These are phyloP conservation scores for Sporothrix curviconia DNA, from an alignment of 2,329 filamentous ascomycete species.

Conservation along the genomic window DNA sequence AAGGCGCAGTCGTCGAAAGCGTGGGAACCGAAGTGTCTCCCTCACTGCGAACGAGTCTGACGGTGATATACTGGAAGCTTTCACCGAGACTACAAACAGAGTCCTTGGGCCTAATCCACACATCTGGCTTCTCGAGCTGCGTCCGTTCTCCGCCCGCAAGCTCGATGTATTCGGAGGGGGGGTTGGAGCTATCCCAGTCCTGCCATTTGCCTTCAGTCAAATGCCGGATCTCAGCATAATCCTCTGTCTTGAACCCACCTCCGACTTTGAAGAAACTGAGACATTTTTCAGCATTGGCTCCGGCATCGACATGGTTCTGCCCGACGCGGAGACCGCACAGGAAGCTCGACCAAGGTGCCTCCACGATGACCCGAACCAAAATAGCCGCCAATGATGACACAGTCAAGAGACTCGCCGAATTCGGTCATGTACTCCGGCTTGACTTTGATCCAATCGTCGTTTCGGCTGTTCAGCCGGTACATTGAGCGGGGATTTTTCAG, in stretches of 20 bases:
- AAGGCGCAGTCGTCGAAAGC: conserved; percentile 73
- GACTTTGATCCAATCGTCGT: conserved; percentile 97
- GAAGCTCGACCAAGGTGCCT: conserved; percentile 75
- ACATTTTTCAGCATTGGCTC: conserved; percentile 63
- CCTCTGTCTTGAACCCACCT: conserved; percentile 79
- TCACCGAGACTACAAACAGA: conserved; percentile 83
- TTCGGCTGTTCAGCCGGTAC: conserved; percentile 82
- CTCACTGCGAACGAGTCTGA: conserved; percentile 73
- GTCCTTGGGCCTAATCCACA: conserved; percentile 87
- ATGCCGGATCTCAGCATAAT: conserved; percentile 78
- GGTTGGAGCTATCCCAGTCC: conserved; percentile 71
- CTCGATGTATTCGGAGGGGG: conserved; percentile 72
- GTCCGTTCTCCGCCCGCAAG: conserved; percentile 66
- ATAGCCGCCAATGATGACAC: conserved; percentile 83
- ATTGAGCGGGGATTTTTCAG: conserved; percentile 86
- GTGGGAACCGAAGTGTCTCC: conserved; percentile 80
- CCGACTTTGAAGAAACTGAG: conserved; percentile 97
- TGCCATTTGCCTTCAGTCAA: conserved; percentile 88
- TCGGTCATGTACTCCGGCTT: conserved; percentile 98
- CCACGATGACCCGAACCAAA: conserved; percentile 83
- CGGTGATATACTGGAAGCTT: conserved; percentile 69
- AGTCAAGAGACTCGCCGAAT: conserved; percentile 88
- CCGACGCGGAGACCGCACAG: conserved; percentile 80
- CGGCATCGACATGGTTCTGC: conserved; percentile 55
- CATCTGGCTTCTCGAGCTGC: conserved; percentile 74